Percentiles rank a stretch among this genome's conserved stretches.
phyloP scores from a whole-genome alignment of 2,329 filamentous ascomycete species.

The Seiridium unicorne region DNA sequence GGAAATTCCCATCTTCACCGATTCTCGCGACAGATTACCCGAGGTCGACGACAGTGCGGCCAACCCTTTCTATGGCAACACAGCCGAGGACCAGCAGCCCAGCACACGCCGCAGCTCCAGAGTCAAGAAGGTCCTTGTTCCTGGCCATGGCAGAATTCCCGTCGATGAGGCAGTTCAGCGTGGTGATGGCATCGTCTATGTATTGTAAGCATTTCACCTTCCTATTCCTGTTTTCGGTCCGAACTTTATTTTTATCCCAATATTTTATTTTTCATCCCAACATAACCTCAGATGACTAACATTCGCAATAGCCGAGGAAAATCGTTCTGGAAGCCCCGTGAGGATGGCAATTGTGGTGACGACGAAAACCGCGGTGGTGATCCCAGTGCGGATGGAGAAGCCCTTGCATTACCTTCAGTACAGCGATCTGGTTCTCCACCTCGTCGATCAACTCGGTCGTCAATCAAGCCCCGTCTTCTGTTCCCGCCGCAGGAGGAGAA shows the following conservation, averaged over 20 bases:
- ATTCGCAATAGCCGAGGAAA: slow-evolving; percentile 65
- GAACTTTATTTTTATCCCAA: slow-evolving; percentile 31
- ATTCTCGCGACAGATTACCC: slow-evolving; percentile 76
- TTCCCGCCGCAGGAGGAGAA: slow-evolving; percentile 56
- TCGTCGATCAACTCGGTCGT: slow-evolving; percentile 62
- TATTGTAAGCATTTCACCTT: slow-evolving; percentile 60
- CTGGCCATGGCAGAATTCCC: slow-evolving; percentile 55
- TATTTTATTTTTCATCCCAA: slow-evolving; percentile 7
- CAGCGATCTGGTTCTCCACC: slow-evolving; percentile 13
- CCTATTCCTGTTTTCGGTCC: too few species aligned
- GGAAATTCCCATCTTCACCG: slow-evolving; percentile 72
- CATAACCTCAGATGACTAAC: slow-evolving; percentile 19
- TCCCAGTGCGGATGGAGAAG: slow-evolving; percentile 19
- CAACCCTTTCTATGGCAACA: slow-evolving; percentile 69
- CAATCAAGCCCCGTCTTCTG: slow-evolving; percentile 69
- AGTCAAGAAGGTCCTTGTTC: slow-evolving; percentile 51
- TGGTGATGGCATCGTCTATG: slow-evolving; percentile 71
- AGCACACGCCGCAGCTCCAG: slow-evolving; percentile 47
- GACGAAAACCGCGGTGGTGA: slow-evolving; percentile 32
- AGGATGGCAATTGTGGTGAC: slow-evolving; percentile 30
- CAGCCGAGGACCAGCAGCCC: slow-evolving; percentile 35
- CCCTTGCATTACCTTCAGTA: not conserved
- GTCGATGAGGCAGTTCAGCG: slow-evolving; percentile 64
- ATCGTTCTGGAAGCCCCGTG: slow-evolving; percentile 68
- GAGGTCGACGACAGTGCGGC: slow-evolving; percentile 62